These are phyloP conservation scores for Purpureocillium takamizusanense DNA, from an alignment of 2,329 filamentous ascomycete genomes.

Conservation along the genomic window DNA sequence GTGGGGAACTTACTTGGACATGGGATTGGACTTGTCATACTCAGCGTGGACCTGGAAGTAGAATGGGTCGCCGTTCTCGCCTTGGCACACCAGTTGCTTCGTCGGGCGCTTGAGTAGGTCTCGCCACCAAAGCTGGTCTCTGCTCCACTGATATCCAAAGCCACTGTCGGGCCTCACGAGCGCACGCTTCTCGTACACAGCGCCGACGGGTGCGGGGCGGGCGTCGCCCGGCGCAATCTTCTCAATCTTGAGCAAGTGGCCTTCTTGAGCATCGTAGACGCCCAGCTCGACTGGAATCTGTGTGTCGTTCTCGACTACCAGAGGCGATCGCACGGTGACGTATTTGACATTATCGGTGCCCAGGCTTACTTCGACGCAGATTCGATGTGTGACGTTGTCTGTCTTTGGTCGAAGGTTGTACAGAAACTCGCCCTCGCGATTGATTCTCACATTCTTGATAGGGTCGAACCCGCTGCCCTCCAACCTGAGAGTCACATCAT, in stretches of 20 bases:
- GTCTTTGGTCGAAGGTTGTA: constrained; percentile 85
- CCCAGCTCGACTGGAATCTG: constrained; percentile 93
- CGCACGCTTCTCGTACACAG: constrained; percentile 80
- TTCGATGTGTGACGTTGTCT: constrained; percentile 74
- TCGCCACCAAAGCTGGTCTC: constrained; percentile 84
- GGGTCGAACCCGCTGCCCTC: constrained; percentile 92
- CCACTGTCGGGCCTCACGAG: constrained; percentile 88
- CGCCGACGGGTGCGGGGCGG: constrained; percentile 83
- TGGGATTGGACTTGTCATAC: constrained; percentile 74
- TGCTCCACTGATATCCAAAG: constrained; percentile 94
- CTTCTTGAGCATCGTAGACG: constrained; percentile 78
- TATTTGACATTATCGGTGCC: constrained; percentile 97
- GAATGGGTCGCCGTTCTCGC: constrained; percentile 81
- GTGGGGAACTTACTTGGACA: constrained; percentile 53
- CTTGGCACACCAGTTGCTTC: constrained; percentile 78
- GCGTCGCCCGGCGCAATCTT: constrained; percentile 91
- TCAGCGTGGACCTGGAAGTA: constrained; percentile 92
- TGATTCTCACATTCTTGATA: constrained; percentile 79
- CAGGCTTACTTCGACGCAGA: constrained; percentile 85
- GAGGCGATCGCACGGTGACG: constrained; percentile 85
- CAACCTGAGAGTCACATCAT: constrained; percentile 71
- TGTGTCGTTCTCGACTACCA: constrained; percentile 91
- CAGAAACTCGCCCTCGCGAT: constrained; percentile 85
- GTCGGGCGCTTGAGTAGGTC: constrained; percentile 80
- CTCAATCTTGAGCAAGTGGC: constrained; percentile 91